Conservation (phyloP, 2,329 filamentous ascomycete species). For the Fusarium haematococcum region DNA sequence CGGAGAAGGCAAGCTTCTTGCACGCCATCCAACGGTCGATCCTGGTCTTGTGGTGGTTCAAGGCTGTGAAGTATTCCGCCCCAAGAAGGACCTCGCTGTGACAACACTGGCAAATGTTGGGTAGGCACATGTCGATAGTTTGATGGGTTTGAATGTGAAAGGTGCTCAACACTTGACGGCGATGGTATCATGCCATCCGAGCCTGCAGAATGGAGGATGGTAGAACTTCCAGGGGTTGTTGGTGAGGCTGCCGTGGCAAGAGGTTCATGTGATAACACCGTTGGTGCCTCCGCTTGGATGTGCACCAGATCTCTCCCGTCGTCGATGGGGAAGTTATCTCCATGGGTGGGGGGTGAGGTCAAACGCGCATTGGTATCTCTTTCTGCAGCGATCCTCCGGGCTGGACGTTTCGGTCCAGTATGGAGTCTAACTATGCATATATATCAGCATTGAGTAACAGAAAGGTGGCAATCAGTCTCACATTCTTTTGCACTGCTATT, state of each 20-base stretch:
- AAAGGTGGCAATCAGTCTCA: background rate
- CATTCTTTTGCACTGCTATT: slow-evolving; percentile 39
- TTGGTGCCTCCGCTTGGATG: background rate
- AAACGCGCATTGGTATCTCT: accelerated
- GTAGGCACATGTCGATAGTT: background rate
- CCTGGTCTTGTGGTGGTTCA: slow-evolving; percentile 1
- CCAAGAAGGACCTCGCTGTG: slow-evolving; percentile 26
- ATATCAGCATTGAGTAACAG: accelerated
- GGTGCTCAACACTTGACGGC: background rate
- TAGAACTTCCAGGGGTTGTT: background rate
- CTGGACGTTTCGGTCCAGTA: slow-evolving; percentile 12
- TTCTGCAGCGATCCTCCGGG: slow-evolving; percentile 15
- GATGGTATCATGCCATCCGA: background rate
- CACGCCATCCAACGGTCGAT: background rate
- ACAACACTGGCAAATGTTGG: background rate
- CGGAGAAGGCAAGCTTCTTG: slow-evolving; percentile 38
- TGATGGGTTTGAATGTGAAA: background rate
- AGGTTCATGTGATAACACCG: background rate
- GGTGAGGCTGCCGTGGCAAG: background rate
- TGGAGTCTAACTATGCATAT: slow-evolving; percentile 25
- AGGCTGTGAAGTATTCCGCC: slow-evolving; percentile 4
- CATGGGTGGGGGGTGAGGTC: background rate
- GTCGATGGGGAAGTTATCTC: accelerated
- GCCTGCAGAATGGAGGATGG: background rate
- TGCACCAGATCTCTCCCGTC: background rate